A percentile compares a stretch with the other conserved stretches of the same genome.
These are phyloP conservation scores for Spergularia bocconei DNA, from an alignment of 148 eudicot genomes.

Conservation along the genomic window DNA sequence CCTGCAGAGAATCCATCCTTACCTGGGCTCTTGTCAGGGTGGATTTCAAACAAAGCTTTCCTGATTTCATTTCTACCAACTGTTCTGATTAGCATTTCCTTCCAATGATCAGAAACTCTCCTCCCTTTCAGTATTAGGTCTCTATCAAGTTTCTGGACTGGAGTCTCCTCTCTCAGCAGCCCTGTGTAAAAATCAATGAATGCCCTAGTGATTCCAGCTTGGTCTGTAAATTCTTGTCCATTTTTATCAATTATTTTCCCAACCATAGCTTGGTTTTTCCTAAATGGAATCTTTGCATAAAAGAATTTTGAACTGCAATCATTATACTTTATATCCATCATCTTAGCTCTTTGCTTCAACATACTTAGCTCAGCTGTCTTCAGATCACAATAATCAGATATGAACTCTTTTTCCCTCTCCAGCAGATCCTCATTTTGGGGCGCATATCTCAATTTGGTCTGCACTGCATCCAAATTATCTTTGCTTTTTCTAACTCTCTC, in stretches of 20 bases:
- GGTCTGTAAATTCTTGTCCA: not conserved
- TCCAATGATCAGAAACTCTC: too few species aligned
- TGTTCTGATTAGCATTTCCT: too few species aligned
- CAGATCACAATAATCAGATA: not conserved
- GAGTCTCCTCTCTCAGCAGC: not conserved
- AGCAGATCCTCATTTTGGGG: not conserved
- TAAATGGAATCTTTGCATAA: not conserved
- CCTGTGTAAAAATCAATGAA: not conserved
- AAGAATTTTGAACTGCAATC: not conserved
- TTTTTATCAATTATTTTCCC: not conserved
- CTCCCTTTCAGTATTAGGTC: too few species aligned
- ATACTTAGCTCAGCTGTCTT: not conserved
- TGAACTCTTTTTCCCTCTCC: not conserved
- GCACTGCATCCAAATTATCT: too few species aligned
- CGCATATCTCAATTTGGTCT: not conserved
- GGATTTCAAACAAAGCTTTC: not conserved
- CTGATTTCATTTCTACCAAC: too few species aligned
- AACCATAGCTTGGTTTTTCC: not conserved
- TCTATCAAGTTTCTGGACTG: too few species aligned
- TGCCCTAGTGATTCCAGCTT: not conserved
- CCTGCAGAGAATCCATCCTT: not conserved
- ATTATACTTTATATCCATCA: not conserved
- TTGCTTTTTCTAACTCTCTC: not conserved
- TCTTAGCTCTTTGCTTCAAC: not conserved
- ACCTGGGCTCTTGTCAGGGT: not conserved